Percentiles rank a stretch among this genome's conserved stretches.
Conservation (phyloP, 495 filamentous ascomycete genomes). For the Xylaria scruposa region DNA sequence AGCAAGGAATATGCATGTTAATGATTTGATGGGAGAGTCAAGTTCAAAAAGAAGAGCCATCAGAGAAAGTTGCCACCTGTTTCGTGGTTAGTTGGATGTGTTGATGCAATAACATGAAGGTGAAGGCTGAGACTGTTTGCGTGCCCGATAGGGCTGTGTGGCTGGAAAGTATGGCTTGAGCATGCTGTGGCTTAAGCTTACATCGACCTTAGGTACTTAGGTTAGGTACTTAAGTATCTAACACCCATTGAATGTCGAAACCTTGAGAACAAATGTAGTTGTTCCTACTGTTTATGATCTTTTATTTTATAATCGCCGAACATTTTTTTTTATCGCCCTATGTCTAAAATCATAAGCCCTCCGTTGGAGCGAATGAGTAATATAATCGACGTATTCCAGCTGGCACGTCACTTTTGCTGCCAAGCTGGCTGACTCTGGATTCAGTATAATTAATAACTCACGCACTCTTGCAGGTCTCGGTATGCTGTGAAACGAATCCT, state of each 20-base stretch:
- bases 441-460: not conserved
- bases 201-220: too few relatives aligned
- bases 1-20: slow-evolving; percentile 49
- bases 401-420: not conserved
- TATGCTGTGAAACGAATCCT: not conserved
- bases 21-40: slow-evolving; percentile 38
- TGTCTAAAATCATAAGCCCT: not conserved
- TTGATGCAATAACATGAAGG: not conserved
- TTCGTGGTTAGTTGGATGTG: not conserved
- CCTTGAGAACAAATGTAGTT: not conserved
- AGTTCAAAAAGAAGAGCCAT: slow-evolving; percentile 33
- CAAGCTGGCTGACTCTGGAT: not conserved
- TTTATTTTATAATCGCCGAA: too few relatives aligned
- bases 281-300: not conserved
- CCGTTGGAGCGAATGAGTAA: too few relatives aligned
- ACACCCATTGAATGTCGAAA: not conserved
- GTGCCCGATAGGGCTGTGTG: not conserved
- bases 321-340: not conserved
- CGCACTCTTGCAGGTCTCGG: not conserved
- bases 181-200: slow-evolving; percentile 7
- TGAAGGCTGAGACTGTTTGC: not conserved
- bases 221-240: not conserved
- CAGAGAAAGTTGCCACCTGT: not conserved
- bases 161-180: not conserved
- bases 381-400: not conserved